Evolutionary conservation across 2,329 filamentous ascomycete genomes (phyloP), one percentile per base, ranked within the genome.

Genomic region (Emmonsia crescens): DNA sequence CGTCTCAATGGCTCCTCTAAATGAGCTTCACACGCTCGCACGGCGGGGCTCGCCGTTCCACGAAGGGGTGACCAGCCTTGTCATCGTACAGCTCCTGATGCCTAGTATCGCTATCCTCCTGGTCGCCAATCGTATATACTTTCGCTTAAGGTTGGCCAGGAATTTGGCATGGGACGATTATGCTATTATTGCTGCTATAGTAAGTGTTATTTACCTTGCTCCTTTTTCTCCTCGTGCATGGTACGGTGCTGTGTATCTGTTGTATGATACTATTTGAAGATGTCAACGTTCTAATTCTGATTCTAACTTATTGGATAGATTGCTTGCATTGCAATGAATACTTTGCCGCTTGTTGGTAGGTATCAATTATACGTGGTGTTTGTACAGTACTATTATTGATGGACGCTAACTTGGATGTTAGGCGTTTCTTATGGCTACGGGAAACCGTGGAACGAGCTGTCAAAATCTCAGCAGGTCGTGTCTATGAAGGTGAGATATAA

Each of bases 351-450:
- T 48, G 62, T 68, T 48, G 63, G 67, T 68, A 60, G 29, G 64
- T 60, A 12, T 33, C 49, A 52, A 5, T 27, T 14, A 46, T 40
- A 9, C 51, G 5, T 57, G 8, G 42, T 14, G 9, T n/a, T 19
- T 29, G 12, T 40, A n/a, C n/a, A n/a, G n/a, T n/a, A n/a, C n/a
- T n/a, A 42, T 4, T 12, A 21, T 46, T 21, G 19, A 33, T 33
- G 61, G 29, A 48, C 40, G 24, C 57, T 62, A 49, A 61, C 8
- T 40, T 42, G 36, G 36, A 56, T 24, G 27, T 5, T 60, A 64
- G 71, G 66, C 5, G 68, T 72, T 56, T 63, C 68, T 42, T 64
- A 70, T 66, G 72, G 72, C 10, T 69, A 70, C 63, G 71, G 72
- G 14, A 65, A 67, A 60, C 63, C 62, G 9, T 62, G 65, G 6